A percentile compares a stretch with the other conserved stretches of the same genome.
These are phyloP conservation scores for Crithidia bombi DNA, from an alignment of 208 protist species.

Conservation along the genomic window DNA sequence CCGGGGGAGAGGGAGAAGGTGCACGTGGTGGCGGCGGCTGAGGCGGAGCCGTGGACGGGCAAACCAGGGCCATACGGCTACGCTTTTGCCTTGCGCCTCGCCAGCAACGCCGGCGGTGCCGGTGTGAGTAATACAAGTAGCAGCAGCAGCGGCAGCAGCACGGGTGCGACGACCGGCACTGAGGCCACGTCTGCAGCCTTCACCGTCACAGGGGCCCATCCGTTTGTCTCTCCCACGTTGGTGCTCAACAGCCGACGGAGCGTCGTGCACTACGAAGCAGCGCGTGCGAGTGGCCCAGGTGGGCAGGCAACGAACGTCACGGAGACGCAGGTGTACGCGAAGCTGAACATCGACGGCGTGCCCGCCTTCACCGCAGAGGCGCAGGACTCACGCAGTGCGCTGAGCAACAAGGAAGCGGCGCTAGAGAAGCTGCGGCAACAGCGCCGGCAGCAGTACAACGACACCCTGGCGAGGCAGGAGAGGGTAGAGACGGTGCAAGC, in stretches of 20 bases:
- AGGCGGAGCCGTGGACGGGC: slow-evolving; percentile 15
- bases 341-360: slow-evolving; percentile 77
- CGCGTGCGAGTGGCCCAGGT: slow-evolving; percentile 82
- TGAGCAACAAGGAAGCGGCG: slow-evolving; percentile 79
- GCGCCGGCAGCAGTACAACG: slow-evolving; percentile 74
- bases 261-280: slow-evolving; percentile 69
- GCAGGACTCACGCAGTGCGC: slow-evolving; percentile 87
- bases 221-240: slow-evolving; percentile 65
- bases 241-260: slow-evolving; percentile 55
- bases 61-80: slow-evolving; percentile 63
- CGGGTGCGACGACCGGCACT: slow-evolving; percentile 36
- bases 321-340: slow-evolving; percentile 89
- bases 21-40: slow-evolving; percentile 38
- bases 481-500: slow-evolving; percentile 45
- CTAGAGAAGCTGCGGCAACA: slow-evolving; percentile 65
- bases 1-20: slow-evolving; percentile 17
- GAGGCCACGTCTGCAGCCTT: too few species aligned
- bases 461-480: slow-evolving; percentile 61
- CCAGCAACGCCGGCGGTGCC: too few species aligned
- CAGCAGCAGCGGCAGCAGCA: neutral
- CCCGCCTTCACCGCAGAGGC: slow-evolving; percentile 70
- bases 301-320: slow-evolving; percentile 89
- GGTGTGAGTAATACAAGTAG: neutral
- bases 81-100: slow-evolving; percentile 46
- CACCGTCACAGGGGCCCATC: slow-evolving; percentile 42